A percentile compares a stretch with the other conserved stretches of the same genome.
These are phyloP conservation scores for Marasmius fiardii DNA, from an alignment of 1,284 basidiomycete species.

Conservation along the genomic window DNA sequence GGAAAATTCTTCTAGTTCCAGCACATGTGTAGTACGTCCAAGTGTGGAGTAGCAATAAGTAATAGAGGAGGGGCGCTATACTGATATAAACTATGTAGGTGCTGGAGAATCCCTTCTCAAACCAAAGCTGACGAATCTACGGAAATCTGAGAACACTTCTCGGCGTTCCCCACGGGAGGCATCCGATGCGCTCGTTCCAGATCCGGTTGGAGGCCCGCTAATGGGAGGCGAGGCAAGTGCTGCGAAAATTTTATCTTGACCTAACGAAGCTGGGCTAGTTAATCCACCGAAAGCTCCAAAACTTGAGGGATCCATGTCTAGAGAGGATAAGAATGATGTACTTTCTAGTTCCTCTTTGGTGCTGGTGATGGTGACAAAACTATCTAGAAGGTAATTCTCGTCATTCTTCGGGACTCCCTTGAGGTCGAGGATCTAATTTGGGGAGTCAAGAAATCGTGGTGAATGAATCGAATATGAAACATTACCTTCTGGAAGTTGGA, in stretches of 20 bases:
- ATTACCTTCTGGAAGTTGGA: constrained; percentile 95
- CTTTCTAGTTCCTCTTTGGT: constrained; percentile 82
- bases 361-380: constrained; percentile 88
- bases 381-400: constrained; percentile 88
- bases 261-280: constrained; percentile 57
- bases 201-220: constrained; percentile 52
- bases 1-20: too few relatives aligned
- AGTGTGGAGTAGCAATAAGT: background rate
- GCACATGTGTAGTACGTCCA: too few relatives aligned
- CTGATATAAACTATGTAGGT: constrained; percentile 26
- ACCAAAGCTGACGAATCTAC: constrained; percentile 83
- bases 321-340: constrained; percentile 85
- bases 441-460: background rate
- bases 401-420: constrained; percentile 87
- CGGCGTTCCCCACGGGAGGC: constrained; percentile 49
- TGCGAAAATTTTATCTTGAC: constrained; percentile 53
- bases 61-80: background rate
- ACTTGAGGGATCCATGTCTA: constrained; percentile 88
- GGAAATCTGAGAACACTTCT: constrained; percentile 83
- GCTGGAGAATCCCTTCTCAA: constrained; percentile 63
- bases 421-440: constrained; percentile 83
- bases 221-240: constrained; percentile 56
- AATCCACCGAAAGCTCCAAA: constrained; percentile 41
- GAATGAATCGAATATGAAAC: background rate
- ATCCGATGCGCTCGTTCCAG: constrained; percentile 40